Conservation (phyloP, 2,329 filamentous ascomycete genomes). For the Ophiostoma fasciatum region DNA sequence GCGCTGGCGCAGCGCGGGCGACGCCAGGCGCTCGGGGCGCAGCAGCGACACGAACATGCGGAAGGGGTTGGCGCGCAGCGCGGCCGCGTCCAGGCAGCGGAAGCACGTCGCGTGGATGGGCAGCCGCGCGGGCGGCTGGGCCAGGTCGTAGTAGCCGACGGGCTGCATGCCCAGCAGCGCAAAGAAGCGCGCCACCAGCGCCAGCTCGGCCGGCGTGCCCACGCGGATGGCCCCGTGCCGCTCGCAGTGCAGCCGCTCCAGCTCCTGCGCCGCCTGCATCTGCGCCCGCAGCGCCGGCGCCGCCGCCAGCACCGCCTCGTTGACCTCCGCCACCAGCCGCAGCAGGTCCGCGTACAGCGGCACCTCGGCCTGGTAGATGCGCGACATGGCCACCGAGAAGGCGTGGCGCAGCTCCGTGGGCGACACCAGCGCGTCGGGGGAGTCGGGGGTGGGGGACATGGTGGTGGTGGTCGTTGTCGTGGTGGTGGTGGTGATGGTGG, state of each 20-base stretch:
- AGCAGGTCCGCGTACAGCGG: conserved; percentile 1
- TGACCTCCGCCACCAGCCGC: background rate
- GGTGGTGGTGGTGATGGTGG: background rate
- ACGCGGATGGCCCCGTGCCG: conserved; percentile 34
- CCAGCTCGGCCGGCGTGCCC: conserved; percentile 28
- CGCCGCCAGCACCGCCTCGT: background rate
- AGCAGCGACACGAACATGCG: conserved; percentile 23
- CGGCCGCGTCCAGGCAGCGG: conserved; percentile 21
- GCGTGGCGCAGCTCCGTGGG: too few species aligned
- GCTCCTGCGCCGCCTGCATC: background rate
- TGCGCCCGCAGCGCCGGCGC: background rate
- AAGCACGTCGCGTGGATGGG: conserved; percentile 39
- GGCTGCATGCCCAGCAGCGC: conserved; percentile 30
- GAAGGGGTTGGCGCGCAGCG: conserved; percentile 29
- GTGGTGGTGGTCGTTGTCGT: too few species aligned
- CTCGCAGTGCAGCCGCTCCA: conserved; percentile 4
- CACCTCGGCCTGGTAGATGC: conserved; percentile 1
- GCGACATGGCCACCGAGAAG: conserved; percentile 1
- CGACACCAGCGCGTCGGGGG: too few species aligned
- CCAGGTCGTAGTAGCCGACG: conserved; percentile 37
- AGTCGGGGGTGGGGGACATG: too few species aligned
- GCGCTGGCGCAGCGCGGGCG: too few species aligned
- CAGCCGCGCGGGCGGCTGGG: conserved; percentile 22
- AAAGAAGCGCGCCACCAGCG: conserved; percentile 28
- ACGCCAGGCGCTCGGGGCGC: conserved; percentile 24